Percentiles rank a stretch among this genome's conserved stretches.
These are phyloP conservation scores for Rhizoclosmatium sp. DNA, from an alignment of 192 early-diverging fungal species.

Conservation along the genomic window DNA sequence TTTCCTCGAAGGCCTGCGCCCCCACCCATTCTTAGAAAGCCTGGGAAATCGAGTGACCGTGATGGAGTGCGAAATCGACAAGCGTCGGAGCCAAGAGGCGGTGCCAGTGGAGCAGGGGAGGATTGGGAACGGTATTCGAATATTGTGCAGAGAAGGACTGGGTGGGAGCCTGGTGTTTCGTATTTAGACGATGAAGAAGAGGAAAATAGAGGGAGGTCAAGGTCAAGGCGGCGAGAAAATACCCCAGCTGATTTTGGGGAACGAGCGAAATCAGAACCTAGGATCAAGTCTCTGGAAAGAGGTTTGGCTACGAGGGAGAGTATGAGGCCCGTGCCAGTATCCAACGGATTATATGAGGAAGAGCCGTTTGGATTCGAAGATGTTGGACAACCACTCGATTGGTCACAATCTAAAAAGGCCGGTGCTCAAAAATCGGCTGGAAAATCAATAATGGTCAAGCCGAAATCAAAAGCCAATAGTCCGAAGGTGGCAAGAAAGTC, in stretches of 20 bases:
- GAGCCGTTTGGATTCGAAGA: neutral
- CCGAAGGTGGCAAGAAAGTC: neutral
- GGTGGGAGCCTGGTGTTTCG: slow-evolving; percentile 19
- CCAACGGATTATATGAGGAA: neutral
- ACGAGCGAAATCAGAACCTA: neutral
- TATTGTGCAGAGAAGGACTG: slow-evolving; percentile 7
- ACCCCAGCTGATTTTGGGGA: slow-evolving; percentile 4
- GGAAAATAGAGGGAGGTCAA: neutral
- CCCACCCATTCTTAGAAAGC: neutral
- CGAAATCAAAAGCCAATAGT: neutral
- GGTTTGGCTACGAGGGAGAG: neutral
- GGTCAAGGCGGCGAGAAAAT: slow-evolving; percentile 1
- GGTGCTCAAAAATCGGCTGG: neutral
- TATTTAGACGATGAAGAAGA: neutral
- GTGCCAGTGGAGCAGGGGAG: neutral
- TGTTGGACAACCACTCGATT: neutral
- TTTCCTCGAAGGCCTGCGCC: slow-evolving; percentile 5
- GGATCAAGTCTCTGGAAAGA: slow-evolving; percentile 9
- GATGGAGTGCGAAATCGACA: neutral
- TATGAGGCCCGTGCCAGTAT: neutral
- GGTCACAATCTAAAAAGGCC: too few relatives aligned
- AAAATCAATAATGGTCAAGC: neutral
- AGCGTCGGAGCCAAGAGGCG: neutral
- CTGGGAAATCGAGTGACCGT: neutral
- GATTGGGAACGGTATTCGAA: slow-evolving; percentile 28